Conservation (phyloP, 805 yeast genomes). For the Ogataea chonburiensis region DNA sequence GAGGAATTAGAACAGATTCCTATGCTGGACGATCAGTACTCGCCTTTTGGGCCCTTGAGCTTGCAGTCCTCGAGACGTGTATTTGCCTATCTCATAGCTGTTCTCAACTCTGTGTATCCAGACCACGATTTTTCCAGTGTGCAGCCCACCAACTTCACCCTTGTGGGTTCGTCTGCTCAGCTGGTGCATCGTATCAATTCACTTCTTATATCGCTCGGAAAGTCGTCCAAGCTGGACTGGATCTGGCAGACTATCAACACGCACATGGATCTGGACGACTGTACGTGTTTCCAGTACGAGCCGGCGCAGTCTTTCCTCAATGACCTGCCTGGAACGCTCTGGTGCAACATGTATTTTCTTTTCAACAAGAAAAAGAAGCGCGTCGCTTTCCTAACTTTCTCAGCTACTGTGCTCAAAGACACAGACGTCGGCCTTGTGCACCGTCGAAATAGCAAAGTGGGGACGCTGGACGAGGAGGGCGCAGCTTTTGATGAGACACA, state of each 20-base stretch:
- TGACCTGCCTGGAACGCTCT: conserved; percentile 57
- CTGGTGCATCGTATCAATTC: conserved; percentile 72
- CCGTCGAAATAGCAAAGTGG: conserved; percentile 35
- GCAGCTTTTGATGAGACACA: conserved; percentile 32
- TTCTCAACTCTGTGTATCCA: conserved; percentile 88
- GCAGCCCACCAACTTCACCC: conserved; percentile 72
- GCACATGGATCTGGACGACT: conserved; percentile 71
- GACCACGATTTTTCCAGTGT: conserved; percentile 91
- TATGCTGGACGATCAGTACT: conserved; percentile 15
- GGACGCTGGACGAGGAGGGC: conserved; percentile 32
- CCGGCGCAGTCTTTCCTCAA: conserved; percentile 64
- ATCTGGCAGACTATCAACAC: conserved; percentile 87
- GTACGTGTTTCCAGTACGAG: conserved; percentile 63
- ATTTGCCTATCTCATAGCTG: conserved; percentile 87
- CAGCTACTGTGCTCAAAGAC: conserved; percentile 40
- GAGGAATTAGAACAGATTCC: conserved; percentile 3
- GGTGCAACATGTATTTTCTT: conserved; percentile 88
- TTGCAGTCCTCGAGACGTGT: conserved; percentile 83
- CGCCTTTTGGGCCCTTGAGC: conserved; percentile 92
- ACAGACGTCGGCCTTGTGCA: conserved; percentile 32
- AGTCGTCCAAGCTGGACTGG: conserved; percentile 53
- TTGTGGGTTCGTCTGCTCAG: conserved; percentile 48
- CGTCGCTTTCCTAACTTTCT: conserved; percentile 80
- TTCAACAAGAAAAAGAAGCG: conserved; percentile 89
- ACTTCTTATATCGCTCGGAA: conserved; percentile 65